Conservation (phyloP, 31 red algal genomes). For the Endocladia muricata region DNA sequence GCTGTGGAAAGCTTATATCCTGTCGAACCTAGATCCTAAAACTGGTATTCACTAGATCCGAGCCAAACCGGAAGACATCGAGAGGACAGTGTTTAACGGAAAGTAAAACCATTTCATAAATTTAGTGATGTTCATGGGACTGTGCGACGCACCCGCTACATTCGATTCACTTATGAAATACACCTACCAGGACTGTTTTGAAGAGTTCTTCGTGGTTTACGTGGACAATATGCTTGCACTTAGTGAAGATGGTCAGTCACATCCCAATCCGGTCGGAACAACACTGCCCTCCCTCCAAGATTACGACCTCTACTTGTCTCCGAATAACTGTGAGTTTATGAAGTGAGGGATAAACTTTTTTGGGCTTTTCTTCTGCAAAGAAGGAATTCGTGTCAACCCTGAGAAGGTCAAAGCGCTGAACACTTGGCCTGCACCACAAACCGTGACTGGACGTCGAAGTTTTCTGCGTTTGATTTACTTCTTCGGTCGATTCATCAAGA, state of each 20-base stretch:
- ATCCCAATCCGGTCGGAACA: neutral
- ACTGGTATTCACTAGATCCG: constrained; percentile 3
- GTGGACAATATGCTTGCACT: neutral
- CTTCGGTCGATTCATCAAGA: constrained; percentile 4
- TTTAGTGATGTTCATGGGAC: neutral
- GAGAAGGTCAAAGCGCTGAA: neutral
- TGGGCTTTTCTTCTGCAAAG: neutral
- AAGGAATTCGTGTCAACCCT: neutral
- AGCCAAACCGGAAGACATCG: neutral
- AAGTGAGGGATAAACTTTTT: neutral
- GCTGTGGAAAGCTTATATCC: neutral
- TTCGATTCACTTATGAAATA: constrained; percentile 8
- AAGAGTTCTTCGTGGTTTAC: neutral
- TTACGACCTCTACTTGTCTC: constrained; percentile 1
- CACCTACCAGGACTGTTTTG: neutral
- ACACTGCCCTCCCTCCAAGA: neutral
- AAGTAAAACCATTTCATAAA: neutral
- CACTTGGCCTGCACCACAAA: neutral
- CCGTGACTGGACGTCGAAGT: neutral
- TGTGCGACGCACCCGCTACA: constrained; percentile 13
- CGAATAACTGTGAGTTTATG: neutral
- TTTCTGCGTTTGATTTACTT: neutral
- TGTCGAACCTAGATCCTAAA: constrained; percentile 1
- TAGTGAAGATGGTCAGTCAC: neutral
- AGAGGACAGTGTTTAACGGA: constrained; percentile 1